Base-by-base conservation (phyloP, 331 rosid genomes). In the Stylosanthes scabra region DNA sequence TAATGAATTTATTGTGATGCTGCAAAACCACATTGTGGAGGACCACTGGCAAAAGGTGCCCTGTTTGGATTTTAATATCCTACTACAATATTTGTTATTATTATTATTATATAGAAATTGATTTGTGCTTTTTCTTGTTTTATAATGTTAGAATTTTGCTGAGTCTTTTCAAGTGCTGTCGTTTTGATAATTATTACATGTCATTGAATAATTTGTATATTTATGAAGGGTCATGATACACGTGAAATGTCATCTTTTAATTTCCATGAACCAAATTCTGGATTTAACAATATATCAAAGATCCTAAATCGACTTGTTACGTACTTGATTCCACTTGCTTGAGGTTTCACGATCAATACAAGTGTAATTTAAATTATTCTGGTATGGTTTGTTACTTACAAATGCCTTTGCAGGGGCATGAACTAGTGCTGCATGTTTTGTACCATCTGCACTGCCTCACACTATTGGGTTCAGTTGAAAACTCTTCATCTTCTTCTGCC, bases 41-140 rank as follows among this genome's bases (percentile, higher is more conserved):
- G 93, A 95, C 78, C 97, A 92, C 77, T 84, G 88, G 89, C 88
- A 83, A 76, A 89, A 92, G 99, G 99, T 95, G 76, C 57, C 39
- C 46, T 9, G 51, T 54, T 63, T 15, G 66, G 59, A 3, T 70
- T 46, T 60, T 67, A 25, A 25, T 65, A 28, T 71, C 64, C 47
- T 42, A 56, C 14, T 66, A 47, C 52, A 42, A 14, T 45, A 61
- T 74, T 54, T 37, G 6, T 34, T 34, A 34, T 34, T 3, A 34
- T 34, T 34, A 34, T 34, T 0, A 34, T 34, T 3, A 34, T 34
- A 34, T 34, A 10, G 12, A 45, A 12, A 8, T 61, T 42, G 68
- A 52, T 54, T 37, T 68, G 5, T 56, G 11, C 40, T 4, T 52
- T 61, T 16, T 70, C 65, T 50, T 25, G 46, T 51, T 47, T 34